Conservation (phyloP, 345 rosid genomes). For the Populus tremula region DNA sequence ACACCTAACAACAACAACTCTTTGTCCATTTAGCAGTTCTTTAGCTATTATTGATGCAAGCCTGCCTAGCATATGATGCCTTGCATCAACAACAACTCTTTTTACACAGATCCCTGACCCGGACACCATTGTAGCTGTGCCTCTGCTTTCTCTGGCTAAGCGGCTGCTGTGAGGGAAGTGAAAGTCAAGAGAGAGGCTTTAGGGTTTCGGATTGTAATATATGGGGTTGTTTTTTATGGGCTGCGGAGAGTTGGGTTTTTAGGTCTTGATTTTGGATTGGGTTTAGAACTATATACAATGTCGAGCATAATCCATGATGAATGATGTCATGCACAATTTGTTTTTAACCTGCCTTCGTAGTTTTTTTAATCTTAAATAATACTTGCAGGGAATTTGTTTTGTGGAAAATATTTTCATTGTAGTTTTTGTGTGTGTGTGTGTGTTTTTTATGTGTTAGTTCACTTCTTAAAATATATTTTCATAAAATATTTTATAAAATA, state of each 20-base stretch:
- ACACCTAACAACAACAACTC: constrained; percentile 36
- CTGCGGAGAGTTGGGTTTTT: background rate
- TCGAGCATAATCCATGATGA: background rate
- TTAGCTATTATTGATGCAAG: constrained; percentile 30
- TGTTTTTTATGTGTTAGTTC: no score
- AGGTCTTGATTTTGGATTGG: background rate
- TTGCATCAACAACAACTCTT: constrained; percentile 25
- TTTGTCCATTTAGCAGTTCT: constrained; percentile 38
- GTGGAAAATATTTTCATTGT: no score
- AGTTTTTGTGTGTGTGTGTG: no score
- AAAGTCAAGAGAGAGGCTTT: background rate
- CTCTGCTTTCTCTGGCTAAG: background rate
- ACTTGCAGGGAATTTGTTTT: no score
- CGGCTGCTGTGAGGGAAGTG: constrained; percentile 3
- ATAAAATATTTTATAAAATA: no score
- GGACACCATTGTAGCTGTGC: constrained; percentile 14
- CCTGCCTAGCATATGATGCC: constrained; percentile 29
- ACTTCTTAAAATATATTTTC: no score
- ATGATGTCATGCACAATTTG: background rate
- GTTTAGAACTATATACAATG: background rate
- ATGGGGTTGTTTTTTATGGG: background rate
- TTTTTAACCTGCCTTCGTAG: no score
- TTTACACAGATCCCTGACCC: constrained; percentile 29
- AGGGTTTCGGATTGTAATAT: constrained; percentile 13
- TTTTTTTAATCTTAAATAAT: no score